These are phyloP conservation scores for Epichloe uncinata DNA, from an alignment of 2,329 filamentous ascomycete genomes.

Conservation along the genomic window DNA sequence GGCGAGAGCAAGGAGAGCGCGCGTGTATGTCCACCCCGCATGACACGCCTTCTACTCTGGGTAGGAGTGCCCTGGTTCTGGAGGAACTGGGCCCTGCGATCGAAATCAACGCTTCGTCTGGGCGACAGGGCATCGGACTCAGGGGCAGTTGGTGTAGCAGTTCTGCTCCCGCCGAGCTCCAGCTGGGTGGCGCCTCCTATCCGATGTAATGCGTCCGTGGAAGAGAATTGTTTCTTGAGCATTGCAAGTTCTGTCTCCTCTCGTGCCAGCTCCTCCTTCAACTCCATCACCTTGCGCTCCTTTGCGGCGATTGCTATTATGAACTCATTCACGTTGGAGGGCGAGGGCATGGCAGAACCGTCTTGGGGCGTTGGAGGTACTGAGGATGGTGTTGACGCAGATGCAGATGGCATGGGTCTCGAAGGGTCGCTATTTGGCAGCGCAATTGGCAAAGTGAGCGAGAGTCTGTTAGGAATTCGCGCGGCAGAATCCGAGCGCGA, in stretches of 20 bases:
- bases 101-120: conserved; percentile 47
- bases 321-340: conserved; percentile 50
- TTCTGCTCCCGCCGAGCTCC: conserved; percentile 3
- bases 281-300: conserved; percentile 78
- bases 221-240: conserved; percentile 75
- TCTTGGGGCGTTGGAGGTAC: conserved; percentile 39
- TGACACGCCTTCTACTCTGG: conserved; percentile 44
- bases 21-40: conserved; percentile 51
- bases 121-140: conserved; percentile 19
- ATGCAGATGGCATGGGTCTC: conserved; percentile 35
- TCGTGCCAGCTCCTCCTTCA: conserved; percentile 75
- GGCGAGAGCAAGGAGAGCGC: conserved; percentile 74
- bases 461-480: conserved; percentile 43
- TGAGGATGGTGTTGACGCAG: conserved; percentile 17
- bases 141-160: conserved; percentile 8
- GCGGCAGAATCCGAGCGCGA: conserved; percentile 40
- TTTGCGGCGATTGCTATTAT: conserved; percentile 85
- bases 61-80: conserved; percentile 31
- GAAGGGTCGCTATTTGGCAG: conserved; percentile 38
- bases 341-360: conserved; percentile 27
- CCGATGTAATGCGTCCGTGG: conserved; percentile 65
- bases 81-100: conserved; percentile 58
- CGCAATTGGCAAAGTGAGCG: conserved; percentile 48
- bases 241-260: conserved; percentile 65
- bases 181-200: conserved; percentile 30